These are phyloP conservation scores for Tephrocybe rancida DNA, from an alignment of 768 basidiomycete species.

Conservation along the genomic window DNA sequence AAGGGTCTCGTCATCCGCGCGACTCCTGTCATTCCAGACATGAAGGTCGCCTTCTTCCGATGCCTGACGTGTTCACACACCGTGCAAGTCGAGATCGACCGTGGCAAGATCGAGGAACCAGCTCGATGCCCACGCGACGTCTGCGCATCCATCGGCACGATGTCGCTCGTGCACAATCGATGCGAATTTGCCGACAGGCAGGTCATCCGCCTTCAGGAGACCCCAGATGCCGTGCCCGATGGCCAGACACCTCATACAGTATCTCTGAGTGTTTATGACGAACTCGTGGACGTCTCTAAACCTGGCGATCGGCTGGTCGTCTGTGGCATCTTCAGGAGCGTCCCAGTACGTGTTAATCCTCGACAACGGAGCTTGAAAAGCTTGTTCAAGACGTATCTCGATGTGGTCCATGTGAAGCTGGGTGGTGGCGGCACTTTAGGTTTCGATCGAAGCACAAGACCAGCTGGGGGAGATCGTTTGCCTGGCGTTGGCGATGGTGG, in stretches of 20 bases:
- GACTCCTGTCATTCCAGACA: slow-evolving; percentile 97
- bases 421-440: slow-evolving; percentile 73
- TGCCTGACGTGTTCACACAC: slow-evolving; percentile 96
- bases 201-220: slow-evolving; percentile 94
- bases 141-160: slow-evolving; percentile 84
- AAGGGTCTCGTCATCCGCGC: slow-evolving; percentile 98
- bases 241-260: slow-evolving; percentile 99
- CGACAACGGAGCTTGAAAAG: slow-evolving; percentile 90
- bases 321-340: slow-evolving; percentile 92
- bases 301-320: slow-evolving; percentile 93
- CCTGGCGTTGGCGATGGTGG: slow-evolving; percentile 74
- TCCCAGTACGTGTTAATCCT: slow-evolving; percentile 94
- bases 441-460: slow-evolving; percentile 78
- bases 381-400: slow-evolving; percentile 96
- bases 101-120: slow-evolving; percentile 97
- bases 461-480: slow-evolving; percentile 65
- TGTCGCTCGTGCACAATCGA: slow-evolving; percentile 96
- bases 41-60: slow-evolving; percentile 99
- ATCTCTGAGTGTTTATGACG: slow-evolving; percentile 96
- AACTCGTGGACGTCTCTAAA: slow-evolving; percentile 94
- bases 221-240: slow-evolving; percentile 96
- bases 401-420: slow-evolving; percentile 89
- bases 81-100: slow-evolving; percentile 95
- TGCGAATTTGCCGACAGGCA: slow-evolving; percentile 97
- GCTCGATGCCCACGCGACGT: slow-evolving; percentile 90